Base-by-base conservation (phyloP, 179 eudicot species). In the Silene coronaria region DNA sequence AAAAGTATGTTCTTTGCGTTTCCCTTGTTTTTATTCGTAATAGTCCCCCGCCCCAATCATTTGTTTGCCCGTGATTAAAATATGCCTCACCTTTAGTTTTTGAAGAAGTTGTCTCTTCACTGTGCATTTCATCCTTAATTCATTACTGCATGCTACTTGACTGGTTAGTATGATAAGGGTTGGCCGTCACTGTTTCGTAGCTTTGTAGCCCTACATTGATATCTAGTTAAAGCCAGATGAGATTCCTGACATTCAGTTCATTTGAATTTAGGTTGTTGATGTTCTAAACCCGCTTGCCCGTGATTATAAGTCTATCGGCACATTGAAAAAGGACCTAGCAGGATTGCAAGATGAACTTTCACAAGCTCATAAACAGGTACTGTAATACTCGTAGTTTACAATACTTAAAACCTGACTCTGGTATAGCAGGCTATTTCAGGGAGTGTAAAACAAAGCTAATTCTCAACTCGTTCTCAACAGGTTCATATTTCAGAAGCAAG, bases 401-500 rank as follows among this genome's bases (percentile, higher is more conserved):
- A 0, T 14, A 45, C 16, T 45, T 45, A 45, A 45, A 45, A 12
- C 51, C 3, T 45, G 51, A 12, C 51, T 12, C 51, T 45, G 0
- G 51, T 45, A 45, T 45, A 45, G 51, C 16, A 45, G 51, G 48
- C 48, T 38, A 38, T 12, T 45, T 45, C 3, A 10, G 51, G 16
- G 51, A 74, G 46, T 60, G 30, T 61, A 12, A 26, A 23, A 11
- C 17, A 4, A 22, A 68, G 13, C 36, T 51, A 30, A 8, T 6
- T 55, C 51, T 21, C 6, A 53, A 32, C 62, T 17, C 5, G 59
- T 21, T 26, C 13, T 82, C 46, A 46, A 72, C 91, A 95, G 97
- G 95, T 95, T 76, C 97, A 92, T 84, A 89, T 92, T 78, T 95
- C 99, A 61, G 97, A 95, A 90, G 93, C 93, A 71, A 84, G 99